These are phyloP conservation scores for Ogataea haglerorum DNA, from an alignment of 805 yeast genomes.

Conservation along the genomic window DNA sequence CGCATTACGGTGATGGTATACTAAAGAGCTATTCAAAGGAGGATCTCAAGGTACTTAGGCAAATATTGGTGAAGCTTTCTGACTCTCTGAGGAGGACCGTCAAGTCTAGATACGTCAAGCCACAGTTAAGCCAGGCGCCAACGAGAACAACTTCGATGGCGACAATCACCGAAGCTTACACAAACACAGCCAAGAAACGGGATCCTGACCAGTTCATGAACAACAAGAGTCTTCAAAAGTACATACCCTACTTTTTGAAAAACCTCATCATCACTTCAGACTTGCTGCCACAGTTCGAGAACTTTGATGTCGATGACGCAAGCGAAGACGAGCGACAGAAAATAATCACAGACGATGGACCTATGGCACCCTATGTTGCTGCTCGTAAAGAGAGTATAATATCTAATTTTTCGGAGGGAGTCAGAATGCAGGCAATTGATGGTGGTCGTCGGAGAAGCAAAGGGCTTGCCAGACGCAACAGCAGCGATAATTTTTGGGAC, in stretches of 20 bases:
- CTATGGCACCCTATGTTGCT: slow-evolving; percentile 1
- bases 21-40: slow-evolving; percentile 19
- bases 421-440: not conserved
- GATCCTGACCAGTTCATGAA: slow-evolving; percentile 24
- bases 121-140: slow-evolving; percentile 4
- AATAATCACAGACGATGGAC: slow-evolving; percentile 11
- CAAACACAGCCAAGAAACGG: not conserved
- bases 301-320: slow-evolving; percentile 8
- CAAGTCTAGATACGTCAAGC: slow-evolving; percentile 1
- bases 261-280: slow-evolving; percentile 27
- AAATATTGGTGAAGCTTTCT: slow-evolving; percentile 20
- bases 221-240: slow-evolving; percentile 30
- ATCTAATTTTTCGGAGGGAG: slow-evolving; percentile 12
- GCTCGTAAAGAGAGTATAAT: slow-evolving; percentile 18
- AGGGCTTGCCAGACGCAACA: slow-evolving; percentile 1
- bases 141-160: slow-evolving; percentile 14
- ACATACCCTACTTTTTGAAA: slow-evolving; percentile 30
- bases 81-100: slow-evolving; percentile 15
- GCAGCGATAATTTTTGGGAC: slow-evolving; percentile 25
- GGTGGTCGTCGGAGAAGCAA: slow-evolving; percentile 3
- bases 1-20: slow-evolving; percentile 24
- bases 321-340: slow-evolving; percentile 5
- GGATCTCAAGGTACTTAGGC: slow-evolving; percentile 22
- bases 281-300: slow-evolving; percentile 19
- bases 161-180: slow-evolving; percentile 9